Base-by-base conservation (phyloP, 2,329 filamentous ascomycete species). In the Sordariomycetes sp. region DNA sequence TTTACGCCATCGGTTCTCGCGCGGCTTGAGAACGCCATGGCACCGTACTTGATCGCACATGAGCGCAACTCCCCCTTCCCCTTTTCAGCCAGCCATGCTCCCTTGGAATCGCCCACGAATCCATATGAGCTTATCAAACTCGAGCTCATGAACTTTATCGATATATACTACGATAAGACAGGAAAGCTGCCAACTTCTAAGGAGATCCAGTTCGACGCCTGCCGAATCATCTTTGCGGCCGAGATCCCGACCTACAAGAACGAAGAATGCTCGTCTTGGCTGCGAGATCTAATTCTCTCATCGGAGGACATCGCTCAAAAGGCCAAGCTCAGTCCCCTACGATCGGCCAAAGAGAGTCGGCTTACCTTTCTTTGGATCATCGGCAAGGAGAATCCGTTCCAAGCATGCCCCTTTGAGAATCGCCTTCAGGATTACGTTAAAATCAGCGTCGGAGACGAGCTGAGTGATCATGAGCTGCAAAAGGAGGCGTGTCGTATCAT, bases 1-100 rank as follows among this genome's bases (percentile, higher is more conserved):
- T 61, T 65, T 17, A 57, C 63, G 17, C 37, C 43, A 1, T 37
- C 44, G 0, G 49, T 61, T 1, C 39, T 56, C 16, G 51, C 55
- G 8, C 55, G 58, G 37, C 46, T 63, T 3, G 58, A 62, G 33
- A 61, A 62, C 29, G 50, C 57, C n/a, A 59, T 64, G 34, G 56
- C 58, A 14, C 59, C 61, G 1, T 62, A 43, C 14, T 30, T 48
- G 2, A 48, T 48, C 8, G 42, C 42, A 3, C 38, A 36, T 4
- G 46, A 48, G 8, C 36, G 46, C 0, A 38, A 44, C 9, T 39
- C 42, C 0, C 48, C 48, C 1, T 39, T 48, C 4, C 48, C 48
- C 1, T 50, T 49, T 12, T 36, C 20, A 23, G 48, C 17, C 19
- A 43, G 14, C 29, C 40, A 43, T 15, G 41, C 41, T 1, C 48